These are phyloP conservation scores for Sphagnum fallax DNA, from an alignment of 228 moss, liverwort and hornwort genomes.

Conservation along the genomic window DNA sequence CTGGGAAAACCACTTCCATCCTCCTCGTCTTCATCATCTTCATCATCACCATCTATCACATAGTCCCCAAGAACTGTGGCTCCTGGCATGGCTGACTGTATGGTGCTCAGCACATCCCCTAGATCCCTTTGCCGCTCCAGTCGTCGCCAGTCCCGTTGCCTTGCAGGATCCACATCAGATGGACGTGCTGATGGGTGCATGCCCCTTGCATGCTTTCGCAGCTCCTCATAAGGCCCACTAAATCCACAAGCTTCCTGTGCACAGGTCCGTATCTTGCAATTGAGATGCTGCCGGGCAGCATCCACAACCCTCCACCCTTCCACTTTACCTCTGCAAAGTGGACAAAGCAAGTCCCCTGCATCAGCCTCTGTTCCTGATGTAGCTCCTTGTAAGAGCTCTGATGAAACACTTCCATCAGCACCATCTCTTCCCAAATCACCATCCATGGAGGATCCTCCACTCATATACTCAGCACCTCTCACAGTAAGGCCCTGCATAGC, in stretches of 20 bases:
- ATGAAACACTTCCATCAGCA: conserved; percentile 29
- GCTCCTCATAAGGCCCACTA: conserved; percentile 83
- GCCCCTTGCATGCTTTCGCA: conserved; percentile 89
- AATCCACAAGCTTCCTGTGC: conserved; percentile 86
- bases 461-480: conserved; percentile 13
- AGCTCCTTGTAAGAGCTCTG: conserved; percentile 15
- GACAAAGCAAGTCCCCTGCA: conserved; percentile 67
- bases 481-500: conserved; percentile 11
- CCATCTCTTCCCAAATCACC: conserved; percentile 23
- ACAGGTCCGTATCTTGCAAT: conserved; percentile 80
- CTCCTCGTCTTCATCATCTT: conserved; percentile 78
- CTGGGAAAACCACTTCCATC: conserved; percentile 81
- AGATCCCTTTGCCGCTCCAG: conserved; percentile 97
- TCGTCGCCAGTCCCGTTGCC: conserved; percentile 84
- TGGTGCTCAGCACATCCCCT: conserved; percentile 90
- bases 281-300: conserved; percentile 74
- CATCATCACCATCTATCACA: conserved; percentile 83
- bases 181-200: conserved; percentile 85
- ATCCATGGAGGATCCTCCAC: conserved; percentile 8
- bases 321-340: conserved; percentile 92
- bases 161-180: conserved; percentile 84
- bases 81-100: conserved; percentile 75
- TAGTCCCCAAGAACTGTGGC: conserved; percentile 92
- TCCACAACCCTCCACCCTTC: conserved; percentile 90
- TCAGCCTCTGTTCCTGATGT: conserved; percentile 19